Percentiles rank a stretch among this genome's conserved stretches.
Conservation (phyloP, 1,284 basidiomycete species). For the Hymenochaete sp. region DNA sequence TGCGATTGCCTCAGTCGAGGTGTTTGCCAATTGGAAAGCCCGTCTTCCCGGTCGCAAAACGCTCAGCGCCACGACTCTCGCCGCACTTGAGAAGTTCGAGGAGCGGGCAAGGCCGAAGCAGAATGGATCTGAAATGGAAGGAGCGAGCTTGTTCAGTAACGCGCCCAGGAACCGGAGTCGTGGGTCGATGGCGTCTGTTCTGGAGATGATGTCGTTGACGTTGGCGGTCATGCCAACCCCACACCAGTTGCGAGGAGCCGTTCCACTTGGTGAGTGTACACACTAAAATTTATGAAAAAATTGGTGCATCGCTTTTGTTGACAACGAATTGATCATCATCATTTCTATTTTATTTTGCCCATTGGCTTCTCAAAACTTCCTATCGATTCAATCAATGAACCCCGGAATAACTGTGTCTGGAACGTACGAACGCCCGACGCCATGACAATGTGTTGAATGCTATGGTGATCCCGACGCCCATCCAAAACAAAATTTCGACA, state of each 20-base stretch:
- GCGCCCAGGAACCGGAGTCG: conserved; percentile 39
- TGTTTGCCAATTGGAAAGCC: conserved; percentile 42
- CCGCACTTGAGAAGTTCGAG: conserved; percentile 49
- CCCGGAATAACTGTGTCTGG: too few species aligned
- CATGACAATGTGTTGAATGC: too few species aligned
- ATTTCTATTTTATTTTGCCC: not conserved
- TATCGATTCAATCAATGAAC: too few species aligned
- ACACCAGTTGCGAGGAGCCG: conserved; percentile 45
- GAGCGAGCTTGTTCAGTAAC: conserved; percentile 41
- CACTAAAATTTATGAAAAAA: not conserved
- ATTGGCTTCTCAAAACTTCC: too few species aligned
- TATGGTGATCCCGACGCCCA: too few species aligned
- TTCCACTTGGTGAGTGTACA: conserved; percentile 53
- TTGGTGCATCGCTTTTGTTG: too few species aligned
- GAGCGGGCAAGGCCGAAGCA: conserved; percentile 32
- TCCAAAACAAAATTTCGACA: not conserved
- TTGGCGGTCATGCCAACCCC: conserved; percentile 60
- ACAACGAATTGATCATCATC: too few species aligned
- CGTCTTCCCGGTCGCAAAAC: conserved; percentile 38
- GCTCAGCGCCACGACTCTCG: conserved; percentile 46
- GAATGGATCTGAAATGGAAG: conserved; percentile 40
- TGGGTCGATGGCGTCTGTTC: conserved; percentile 64
- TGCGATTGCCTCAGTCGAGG: conserved; percentile 50
- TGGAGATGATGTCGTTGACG: conserved; percentile 74
- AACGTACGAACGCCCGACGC: too few species aligned